Percentiles rank a stretch among this genome's conserved stretches.
These are phyloP conservation scores for Populus trichocarpa DNA, from an alignment of 441 rosid species.

Conservation along the genomic window DNA sequence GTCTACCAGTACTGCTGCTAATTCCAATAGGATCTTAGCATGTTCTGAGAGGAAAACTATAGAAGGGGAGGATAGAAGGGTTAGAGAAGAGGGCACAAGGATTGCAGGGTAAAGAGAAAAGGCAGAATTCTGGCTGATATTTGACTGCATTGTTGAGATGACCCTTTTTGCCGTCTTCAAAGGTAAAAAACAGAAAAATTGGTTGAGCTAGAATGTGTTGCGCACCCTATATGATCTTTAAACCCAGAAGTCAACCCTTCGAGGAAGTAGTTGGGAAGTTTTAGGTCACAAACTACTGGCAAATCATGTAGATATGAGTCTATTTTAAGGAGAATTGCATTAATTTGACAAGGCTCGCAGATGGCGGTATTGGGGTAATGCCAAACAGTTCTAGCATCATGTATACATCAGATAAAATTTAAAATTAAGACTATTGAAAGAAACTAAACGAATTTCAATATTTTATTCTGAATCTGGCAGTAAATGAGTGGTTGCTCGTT, in stretches of 20 bases:
- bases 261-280: slow-evolving; percentile 5
- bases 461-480: too few relatives aligned
- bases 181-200: not conserved
- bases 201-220: not conserved
- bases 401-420: too few relatives aligned
- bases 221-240: not conserved
- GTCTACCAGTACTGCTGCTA: not conserved
- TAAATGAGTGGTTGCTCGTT: too few relatives aligned
- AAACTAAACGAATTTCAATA: too few relatives aligned
- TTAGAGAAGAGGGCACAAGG: not conserved
- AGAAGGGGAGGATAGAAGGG: not conserved
- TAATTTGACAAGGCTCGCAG: too few relatives aligned
- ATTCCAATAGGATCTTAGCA: too few relatives aligned
- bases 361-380: too few relatives aligned
- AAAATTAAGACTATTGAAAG: too few relatives aligned
- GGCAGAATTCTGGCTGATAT: not conserved
- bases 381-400: too few relatives aligned
- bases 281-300: not conserved
- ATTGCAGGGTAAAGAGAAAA: not conserved
- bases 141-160: not conserved
- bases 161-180: not conserved
- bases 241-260: not conserved
- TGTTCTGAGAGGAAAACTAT: not conserved
- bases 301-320: not conserved
- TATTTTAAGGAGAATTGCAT: not conserved